Evolutionary conservation across 805 yeast genomes (phyloP), one percentile per base, ranked within the genome.

Genomic region (Phaffomyces thermotolerans): DNA sequence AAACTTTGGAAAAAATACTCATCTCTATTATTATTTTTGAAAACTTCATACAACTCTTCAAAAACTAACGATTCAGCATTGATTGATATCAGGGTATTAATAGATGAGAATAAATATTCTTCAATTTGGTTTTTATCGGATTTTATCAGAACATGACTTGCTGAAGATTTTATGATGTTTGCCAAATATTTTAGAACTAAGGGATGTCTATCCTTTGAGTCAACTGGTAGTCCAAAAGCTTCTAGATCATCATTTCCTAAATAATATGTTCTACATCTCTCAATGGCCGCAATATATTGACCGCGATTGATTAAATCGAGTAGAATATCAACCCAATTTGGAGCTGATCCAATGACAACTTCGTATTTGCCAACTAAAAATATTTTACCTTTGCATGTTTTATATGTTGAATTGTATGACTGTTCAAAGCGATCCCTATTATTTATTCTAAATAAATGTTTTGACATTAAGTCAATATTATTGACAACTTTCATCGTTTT

Each of bases 291-390:
- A 6, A 73, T 58, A 43, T 79, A 81, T 20, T 72, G 58, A 1
- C 74, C 77, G 2, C 62, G 51, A 10, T 73, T 65, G 39, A 87
- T 65, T 12, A 75, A 55, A 82, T 86, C 95, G 89, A 54, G 34
- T 1, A 56, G 29, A 3, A 52, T 20, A 40, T 52, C 57, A 52
- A 88, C 86, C 96, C 96, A 87, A 51, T 73, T 78, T 3, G 78
- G 66, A 14, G 78, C 60, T 22, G 77, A 67, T 0, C 90, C 95
- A 3, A 80, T 69, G 6, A 64, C 64, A 36, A 78, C 54, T 44
- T 76, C 80, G 42, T 72, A 71, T 34, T 67, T 64, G 0, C 84
- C 84, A 40, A 81, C 52, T 1, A 78, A 44, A 52, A 79, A 72
- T 0, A 87, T 38, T 20, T 73, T 68, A 2, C 73, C 69, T 47